Evolutionary conservation across 2,329 filamentous ascomycete genomes (phyloP), one percentile per base, ranked within the genome.

Genomic region (Fusarium fracticaudum): DNA sequence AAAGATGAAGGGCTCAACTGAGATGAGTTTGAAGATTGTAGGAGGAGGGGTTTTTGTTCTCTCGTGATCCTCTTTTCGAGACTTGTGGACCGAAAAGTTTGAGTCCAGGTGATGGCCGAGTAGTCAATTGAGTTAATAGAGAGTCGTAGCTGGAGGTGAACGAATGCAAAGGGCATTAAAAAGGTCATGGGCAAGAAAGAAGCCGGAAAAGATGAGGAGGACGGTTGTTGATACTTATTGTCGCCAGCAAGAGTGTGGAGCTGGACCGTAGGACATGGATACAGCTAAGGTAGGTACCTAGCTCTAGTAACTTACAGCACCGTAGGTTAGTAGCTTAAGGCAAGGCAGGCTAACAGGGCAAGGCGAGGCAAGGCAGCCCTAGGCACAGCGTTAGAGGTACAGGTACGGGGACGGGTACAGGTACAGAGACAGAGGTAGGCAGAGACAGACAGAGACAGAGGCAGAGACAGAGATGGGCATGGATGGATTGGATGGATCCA

Each of bases 201-300:
- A 70, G 72, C 68, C 71, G 61, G 69, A 60, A 62, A 69, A 66
- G 75, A 71, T 71, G 77, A 77, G 74, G 76, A 76, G 77, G 77
- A 79, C 71, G 74, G 74, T 70, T 73, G 77, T 78, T 77, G 77
- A 78, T 78, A 79, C 77, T 78, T 78, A 78, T 79, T 75, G 60
- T 69, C 78, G 77, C 72, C 71, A 71, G 77, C 74, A 75, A 67
- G 69, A 79, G 76, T 71, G 76, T 76, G 71, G 75, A 71, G 75
- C 73, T 76, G 69, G 73, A 76, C 70, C 71, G 71, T 60, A 71
- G 75, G 66, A 66, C 71, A 75, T 65, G 63, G 59, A 66, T 67
- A 60, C 44, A 61, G 64, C 35, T 67, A 57, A 68, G 40, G 64
- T 45, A 68, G 40, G 64, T 50, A 51, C 44, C 67, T 35, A 35